Base-by-base conservation (phyloP, 306 rosid genomes). In the Vigna mungo region DNA sequence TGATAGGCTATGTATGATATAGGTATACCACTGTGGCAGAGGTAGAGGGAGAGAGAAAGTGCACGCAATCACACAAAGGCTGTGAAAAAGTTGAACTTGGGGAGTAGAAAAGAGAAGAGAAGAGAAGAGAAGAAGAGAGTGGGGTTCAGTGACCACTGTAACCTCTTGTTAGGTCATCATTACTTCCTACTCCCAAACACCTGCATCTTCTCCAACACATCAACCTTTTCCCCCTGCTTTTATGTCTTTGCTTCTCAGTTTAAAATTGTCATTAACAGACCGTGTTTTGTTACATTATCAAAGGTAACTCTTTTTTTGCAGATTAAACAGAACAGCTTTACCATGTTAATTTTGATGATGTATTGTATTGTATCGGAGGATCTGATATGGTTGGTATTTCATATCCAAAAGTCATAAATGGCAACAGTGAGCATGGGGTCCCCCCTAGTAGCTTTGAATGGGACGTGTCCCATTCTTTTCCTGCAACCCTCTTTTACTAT, bases 51-150 rank as follows among this genome's bases (percentile, higher is more conserved):
- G 3, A 61, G 7, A 9, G 1, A 52, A 47, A 37, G 47, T 47
- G 82, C 90, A 82, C 85, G 85, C 84, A 85, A 74, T 80, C 84
- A 71, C 88, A 82, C 75, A 82, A 68, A 87, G 80, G 75, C 75
- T 55, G 74, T 20, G 49, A 51, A 82, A 80, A 72, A 70, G 74
- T 66, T 30, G 81, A 51, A 74, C n/a, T 32, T 43, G 55, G 70
- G 70, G 69, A 75, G 11, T 47, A 32, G 66, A 47, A 25, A 25
- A 25, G 27, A 25, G 27, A 25, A 25, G 27, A 25, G 27, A 25
- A 25, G 27, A 25, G 78, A 36, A 13, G 17, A 4, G 48, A 9
- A 14, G 13, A 43, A 8, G 7, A 5, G 23, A 60, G 63, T 17
- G 58, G 72, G 46, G 72, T 43, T 53, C 74, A 72, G 78, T 70